Evolutionary conservation across 805 yeast genomes (phyloP).

Genomic region (Priceomyces melissophilus): DNA sequence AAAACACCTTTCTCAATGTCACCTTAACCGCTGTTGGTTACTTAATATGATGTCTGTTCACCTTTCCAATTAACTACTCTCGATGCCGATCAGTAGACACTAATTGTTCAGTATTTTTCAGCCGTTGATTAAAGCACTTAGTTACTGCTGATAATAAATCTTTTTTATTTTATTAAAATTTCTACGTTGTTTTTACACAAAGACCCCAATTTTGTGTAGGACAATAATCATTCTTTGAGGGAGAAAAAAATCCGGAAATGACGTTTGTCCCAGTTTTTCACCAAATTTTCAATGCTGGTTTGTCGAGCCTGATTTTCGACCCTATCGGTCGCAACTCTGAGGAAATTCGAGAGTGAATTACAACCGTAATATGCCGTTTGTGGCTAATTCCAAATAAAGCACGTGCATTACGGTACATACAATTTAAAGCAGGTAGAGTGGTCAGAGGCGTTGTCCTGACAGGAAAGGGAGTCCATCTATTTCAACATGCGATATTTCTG

Average conservation of each 20-base stretch:
- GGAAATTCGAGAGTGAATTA: too few species aligned
- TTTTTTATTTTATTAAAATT: slow-evolving; percentile 3
- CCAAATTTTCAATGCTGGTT: not conserved
- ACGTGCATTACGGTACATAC: too few species aligned
- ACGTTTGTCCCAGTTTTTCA: slow-evolving; percentile 15
- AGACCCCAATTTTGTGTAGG: slow-evolving; percentile 4
- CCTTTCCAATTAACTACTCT: slow-evolving; percentile 1
- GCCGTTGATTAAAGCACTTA: too few species aligned
- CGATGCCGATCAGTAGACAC: slow-evolving; percentile 1
- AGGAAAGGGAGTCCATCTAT: too few species aligned
- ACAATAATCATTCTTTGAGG: not conserved
- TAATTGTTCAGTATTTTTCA: slow-evolving; percentile 1
- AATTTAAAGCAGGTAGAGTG: too few species aligned
- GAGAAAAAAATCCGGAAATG: slow-evolving; percentile 14
- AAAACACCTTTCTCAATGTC: slow-evolving; percentile 1
- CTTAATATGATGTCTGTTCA: slow-evolving; percentile 1
- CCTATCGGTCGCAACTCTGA: slow-evolving; percentile 1
- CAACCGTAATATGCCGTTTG: too few species aligned
- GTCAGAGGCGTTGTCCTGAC: too few species aligned
- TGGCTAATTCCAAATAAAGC: too few species aligned
- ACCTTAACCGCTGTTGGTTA: not conserved
- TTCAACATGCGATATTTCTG: too few species aligned
- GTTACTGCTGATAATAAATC: not conserved
- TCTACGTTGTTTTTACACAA: slow-evolving; percentile 5
- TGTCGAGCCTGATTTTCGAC: slow-evolving; percentile 3